phyloP scores from a whole-genome alignment of 768 basidiomycete genomes.

The Amanita phalloides region DNA sequence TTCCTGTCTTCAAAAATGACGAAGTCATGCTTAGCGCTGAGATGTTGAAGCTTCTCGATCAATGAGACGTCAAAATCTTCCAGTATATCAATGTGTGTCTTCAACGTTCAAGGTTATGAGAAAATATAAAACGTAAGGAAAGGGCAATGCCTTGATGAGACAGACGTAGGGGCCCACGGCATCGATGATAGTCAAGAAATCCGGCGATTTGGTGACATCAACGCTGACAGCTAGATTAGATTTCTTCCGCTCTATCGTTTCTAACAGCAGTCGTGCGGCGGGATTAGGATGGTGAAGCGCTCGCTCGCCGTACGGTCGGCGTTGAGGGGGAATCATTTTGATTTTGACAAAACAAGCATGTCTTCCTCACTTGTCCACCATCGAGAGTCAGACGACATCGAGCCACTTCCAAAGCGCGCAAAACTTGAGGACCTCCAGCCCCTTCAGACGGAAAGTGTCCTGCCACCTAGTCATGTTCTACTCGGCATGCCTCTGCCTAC shows the following conservation, averaged over 20 bases:
- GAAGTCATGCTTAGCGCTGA: constrained; percentile 81
- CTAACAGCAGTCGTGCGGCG: constrained; percentile 68
- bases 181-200: constrained; percentile 81
- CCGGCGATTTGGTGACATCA: constrained; percentile 73
- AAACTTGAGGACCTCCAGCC: constrained; percentile 21
- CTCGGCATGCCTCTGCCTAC: constrained; percentile 48
- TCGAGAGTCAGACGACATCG: constrained; percentile 40
- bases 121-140: constrained; percentile 14
- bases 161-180: constrained; percentile 84
- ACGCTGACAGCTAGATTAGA: constrained; percentile 94
- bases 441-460: constrained; percentile 22
- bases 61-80: constrained; percentile 78
- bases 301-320: constrained; percentile 52
- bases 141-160: constrained; percentile 73
- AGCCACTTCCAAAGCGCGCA: constrained; percentile 32
- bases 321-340: constrained; percentile 19
- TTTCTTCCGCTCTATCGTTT: constrained; percentile 77
- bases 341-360: constrained; percentile 12
- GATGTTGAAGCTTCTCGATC: constrained; percentile 54
- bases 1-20: constrained; percentile 97
- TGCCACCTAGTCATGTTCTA: constrained; percentile 70
- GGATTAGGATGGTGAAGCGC: constrained; percentile 53
- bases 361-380: constrained; percentile 31
- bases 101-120: constrained; percentile 14
- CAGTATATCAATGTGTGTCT: constrained; percentile 97